A percentile compares a stretch with the other conserved stretches of the same genome.
phyloP scores from a whole-genome alignment of 371 early-diverging fungal genomes.

The Circinella minor region DNA sequence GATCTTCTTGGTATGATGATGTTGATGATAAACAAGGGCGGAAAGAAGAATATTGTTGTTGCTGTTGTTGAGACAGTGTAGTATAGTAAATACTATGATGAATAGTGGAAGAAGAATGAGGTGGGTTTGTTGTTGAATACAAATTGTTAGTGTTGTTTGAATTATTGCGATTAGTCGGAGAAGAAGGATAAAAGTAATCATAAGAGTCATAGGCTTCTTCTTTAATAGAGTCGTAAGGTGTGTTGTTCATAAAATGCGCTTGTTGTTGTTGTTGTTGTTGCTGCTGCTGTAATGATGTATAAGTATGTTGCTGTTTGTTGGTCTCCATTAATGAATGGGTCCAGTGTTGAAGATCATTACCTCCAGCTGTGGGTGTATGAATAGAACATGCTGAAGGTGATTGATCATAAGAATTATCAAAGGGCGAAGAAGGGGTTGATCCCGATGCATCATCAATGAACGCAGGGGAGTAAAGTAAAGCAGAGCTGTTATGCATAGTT shows the following conservation, averaged over 20 bases:
- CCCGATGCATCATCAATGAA: constrained; percentile 6
- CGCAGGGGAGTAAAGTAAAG: constrained; percentile 1
- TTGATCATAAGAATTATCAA: not conserved
- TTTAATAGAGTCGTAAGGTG: not conserved
- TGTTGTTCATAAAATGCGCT: not conserved
- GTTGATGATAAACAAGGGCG: not conserved
- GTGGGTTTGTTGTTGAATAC: not conserved
- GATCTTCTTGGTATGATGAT: not conserved
- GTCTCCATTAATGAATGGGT: constrained; percentile 3
- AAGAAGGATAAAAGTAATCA: constrained; percentile 7
- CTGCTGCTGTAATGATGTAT: too few species aligned
- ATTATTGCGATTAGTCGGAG: not conserved
- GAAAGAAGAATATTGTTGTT: not conserved
- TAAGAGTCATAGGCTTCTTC: constrained; percentile 7
- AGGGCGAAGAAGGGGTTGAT: constrained; percentile 1
- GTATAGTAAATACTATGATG: not conserved
- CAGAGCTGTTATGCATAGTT: not conserved
- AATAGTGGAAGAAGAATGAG: not conserved
- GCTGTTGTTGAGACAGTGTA: not conserved
- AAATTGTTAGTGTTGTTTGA: not conserved
- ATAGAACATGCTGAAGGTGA: constrained; percentile 9
- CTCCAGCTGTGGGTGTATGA: constrained; percentile 2
- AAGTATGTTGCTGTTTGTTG: not conserved
- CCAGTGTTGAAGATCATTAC: not conserved
- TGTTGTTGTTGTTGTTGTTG: not conserved